Percentiles rank a stretch among this genome's conserved stretches.
phyloP scores from a whole-genome alignment of 352 stramenopile species.

The Globisporangium mamillatum region DNA sequence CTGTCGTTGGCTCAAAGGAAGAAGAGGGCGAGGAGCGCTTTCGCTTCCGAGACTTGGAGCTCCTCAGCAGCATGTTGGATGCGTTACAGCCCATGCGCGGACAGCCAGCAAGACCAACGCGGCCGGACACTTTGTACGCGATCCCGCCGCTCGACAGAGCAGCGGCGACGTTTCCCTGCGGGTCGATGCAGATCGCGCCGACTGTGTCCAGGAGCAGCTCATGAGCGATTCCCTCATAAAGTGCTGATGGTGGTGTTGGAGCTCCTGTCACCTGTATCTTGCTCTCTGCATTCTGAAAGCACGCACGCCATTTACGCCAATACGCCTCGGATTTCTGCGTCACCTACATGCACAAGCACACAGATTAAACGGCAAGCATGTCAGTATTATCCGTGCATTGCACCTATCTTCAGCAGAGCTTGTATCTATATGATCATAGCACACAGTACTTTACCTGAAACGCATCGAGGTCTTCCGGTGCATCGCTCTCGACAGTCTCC shows the following conservation, averaged over 20 bases:
- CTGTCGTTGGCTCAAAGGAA: background rate
- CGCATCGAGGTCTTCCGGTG: slow-evolving; percentile 17
- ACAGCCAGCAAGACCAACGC: slow-evolving; percentile 63
- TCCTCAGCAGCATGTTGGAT: slow-evolving; percentile 21
- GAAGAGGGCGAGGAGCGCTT: background rate
- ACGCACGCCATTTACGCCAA: slow-evolving; percentile 50
- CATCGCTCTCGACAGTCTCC: slow-evolving; percentile 24
- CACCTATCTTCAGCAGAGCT: too few relatives aligned
- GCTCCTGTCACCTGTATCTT: background rate
- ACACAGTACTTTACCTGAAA: slow-evolving; percentile 36
- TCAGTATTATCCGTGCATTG: background rate
- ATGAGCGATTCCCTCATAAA: background rate
- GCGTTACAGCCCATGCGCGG: slow-evolving; percentile 59
- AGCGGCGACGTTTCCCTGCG: slow-evolving; percentile 45
- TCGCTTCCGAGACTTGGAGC: slow-evolving; percentile 11
- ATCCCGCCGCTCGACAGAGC: slow-evolving; percentile 67
- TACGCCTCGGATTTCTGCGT: slow-evolving; percentile 21
- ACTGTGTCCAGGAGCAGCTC: slow-evolving; percentile 52
- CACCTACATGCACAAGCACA: background rate
- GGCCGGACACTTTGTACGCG: slow-evolving; percentile 61
- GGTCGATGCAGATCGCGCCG: slow-evolving; percentile 58
- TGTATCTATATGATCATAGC: background rate
- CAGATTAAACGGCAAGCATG: background rate
- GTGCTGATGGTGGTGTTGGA: background rate
- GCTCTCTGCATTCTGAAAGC: slow-evolving; percentile 17